A percentile compares a stretch with the other conserved stretches of the same genome.
Evolutionary conservation across 2,329 filamentous ascomycete species (phyloP).

Genomic region (Penicillium palitans): DNA sequence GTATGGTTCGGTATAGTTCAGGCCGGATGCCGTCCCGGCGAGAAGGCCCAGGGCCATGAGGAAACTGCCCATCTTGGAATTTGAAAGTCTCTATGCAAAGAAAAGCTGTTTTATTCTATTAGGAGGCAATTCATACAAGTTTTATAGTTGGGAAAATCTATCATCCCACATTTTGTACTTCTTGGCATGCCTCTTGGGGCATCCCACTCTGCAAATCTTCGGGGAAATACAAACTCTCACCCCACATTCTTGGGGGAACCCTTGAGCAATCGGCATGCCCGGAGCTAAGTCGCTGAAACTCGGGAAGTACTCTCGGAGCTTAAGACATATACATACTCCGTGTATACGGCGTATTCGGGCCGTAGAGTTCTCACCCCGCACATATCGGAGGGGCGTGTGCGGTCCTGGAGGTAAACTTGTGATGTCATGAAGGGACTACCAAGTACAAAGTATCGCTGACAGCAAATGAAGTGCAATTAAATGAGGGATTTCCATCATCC

Average conservation of each 20-base stretch:
- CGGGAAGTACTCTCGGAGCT: constrained; percentile 4
- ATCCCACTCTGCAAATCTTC: constrained; percentile 10
- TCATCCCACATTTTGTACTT: neutral
- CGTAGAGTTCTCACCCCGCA: neutral
- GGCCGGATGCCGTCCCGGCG: constrained; percentile 8
- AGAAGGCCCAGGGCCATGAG: constrained; percentile 1
- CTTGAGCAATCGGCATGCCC: neutral
- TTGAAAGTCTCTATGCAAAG: neutral
- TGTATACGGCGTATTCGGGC: neutral
- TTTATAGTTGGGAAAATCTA: constrained; percentile 4
- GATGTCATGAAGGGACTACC: neutral
- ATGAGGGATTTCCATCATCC: neutral
- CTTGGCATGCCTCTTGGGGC: neutral
- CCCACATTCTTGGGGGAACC: neutral
- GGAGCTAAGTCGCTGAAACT: constrained; percentile 11
- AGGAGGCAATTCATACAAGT: neutral
- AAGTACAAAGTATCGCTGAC: neutral
- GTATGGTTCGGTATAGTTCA: constrained; percentile 11
- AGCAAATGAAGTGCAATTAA: neutral
- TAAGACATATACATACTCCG: neutral
- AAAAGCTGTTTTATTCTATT: neutral
- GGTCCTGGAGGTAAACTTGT: neutral
- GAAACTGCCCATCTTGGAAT: constrained; percentile 2
- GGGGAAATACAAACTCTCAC: constrained; percentile 12
- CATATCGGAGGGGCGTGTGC: neutral